Evolutionary conservation across 2,329 filamentous ascomycete genomes (phyloP).

Genomic region (Sporothrix phasma): DNA sequence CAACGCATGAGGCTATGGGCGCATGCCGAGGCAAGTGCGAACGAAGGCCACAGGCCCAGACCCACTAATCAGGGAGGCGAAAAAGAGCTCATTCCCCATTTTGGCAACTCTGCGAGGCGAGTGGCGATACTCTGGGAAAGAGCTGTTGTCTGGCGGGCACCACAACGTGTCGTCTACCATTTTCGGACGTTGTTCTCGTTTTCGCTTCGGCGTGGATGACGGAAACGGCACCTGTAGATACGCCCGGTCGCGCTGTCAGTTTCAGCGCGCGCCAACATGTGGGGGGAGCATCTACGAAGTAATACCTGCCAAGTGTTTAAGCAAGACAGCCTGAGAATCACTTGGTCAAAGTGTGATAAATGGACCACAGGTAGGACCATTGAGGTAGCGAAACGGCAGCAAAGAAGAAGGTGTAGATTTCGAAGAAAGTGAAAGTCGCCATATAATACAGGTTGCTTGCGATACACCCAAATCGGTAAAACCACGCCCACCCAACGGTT

Average conservation of each 20-base stretch:
- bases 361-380: no score
- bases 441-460: conserved; percentile 5
- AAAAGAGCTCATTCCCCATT: background rate
- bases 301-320: background rate
- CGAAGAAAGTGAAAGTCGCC: background rate
- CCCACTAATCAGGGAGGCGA: background rate
- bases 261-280: background rate
- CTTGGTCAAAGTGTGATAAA: background rate
- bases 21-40: conserved; percentile 11
- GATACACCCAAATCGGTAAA: background rate
- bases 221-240: background rate
- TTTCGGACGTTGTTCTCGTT: background rate
- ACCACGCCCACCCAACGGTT: background rate
- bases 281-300: background rate
- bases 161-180: background rate
- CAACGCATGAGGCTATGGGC: conserved; percentile 1
- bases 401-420: background rate
- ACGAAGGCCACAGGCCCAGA: conserved; percentile 23
- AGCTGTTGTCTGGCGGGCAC: background rate
- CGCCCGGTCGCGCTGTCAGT: background rate
- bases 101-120: background rate
- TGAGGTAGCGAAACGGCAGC: background rate
- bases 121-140: background rate
- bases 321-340: background rate
- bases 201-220: no score